Percentiles rank a stretch among this genome's conserved stretches.
phyloP scores from a whole-genome alignment of 192 early-diverging fungal species.

The Coemansia pectinata region DNA sequence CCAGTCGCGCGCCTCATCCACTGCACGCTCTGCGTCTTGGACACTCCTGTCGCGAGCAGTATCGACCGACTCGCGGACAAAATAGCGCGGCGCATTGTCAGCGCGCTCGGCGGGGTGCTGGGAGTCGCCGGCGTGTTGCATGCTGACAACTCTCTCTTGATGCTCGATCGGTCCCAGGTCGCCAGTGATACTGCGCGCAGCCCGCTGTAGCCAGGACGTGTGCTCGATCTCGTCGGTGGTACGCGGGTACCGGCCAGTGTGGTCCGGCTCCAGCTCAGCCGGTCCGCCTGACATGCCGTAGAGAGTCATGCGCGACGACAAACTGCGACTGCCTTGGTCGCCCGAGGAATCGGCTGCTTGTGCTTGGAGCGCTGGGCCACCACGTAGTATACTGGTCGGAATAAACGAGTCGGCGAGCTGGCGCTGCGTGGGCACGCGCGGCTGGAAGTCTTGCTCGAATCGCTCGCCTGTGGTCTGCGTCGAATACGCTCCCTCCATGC shows the following conservation, averaged over 20 bases:
- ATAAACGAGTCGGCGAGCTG: conserved; percentile 32
- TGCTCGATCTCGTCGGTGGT: conserved; percentile 22
- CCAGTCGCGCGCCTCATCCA: conserved; percentile 25
- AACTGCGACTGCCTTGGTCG: neutral
- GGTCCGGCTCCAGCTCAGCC: neutral
- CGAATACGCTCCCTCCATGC: too few species aligned
- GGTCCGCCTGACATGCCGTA: neutral
- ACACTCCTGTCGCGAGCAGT: neutral
- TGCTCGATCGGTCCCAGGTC: conserved; percentile 48
- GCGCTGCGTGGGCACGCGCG: conserved; percentile 10
- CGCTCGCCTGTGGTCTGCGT: neutral
- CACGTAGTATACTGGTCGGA: conserved; percentile 27
- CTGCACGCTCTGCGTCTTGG: neutral
- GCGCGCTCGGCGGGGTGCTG: neutral
- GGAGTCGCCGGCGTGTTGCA: neutral
- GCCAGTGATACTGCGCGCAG: conserved; percentile 15
- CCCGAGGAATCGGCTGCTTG: neutral
- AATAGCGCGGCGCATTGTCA: neutral
- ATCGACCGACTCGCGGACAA: neutral
- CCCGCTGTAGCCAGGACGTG: conserved; percentile 23
- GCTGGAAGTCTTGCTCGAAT: conserved; percentile 27
- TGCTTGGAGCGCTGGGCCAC: neutral
- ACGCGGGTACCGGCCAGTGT: conserved; percentile 17
- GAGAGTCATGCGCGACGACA: neutral
- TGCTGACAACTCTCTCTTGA: conserved; percentile 1